Conservation (phyloP, 2,329 filamentous ascomycete genomes). For the Coniochaeta prunicola region DNA sequence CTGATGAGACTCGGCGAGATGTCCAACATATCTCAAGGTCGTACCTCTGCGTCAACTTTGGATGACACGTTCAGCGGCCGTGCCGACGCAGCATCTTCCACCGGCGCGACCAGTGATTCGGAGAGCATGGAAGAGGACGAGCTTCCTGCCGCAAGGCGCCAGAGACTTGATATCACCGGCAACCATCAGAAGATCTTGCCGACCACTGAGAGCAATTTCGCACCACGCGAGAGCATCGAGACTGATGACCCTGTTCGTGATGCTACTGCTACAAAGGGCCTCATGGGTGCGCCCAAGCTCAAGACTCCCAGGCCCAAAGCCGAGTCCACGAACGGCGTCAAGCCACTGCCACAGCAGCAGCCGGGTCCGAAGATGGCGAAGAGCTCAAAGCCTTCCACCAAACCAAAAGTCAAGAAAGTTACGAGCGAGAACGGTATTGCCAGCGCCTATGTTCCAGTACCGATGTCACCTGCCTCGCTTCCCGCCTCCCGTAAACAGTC, state of each 20-base stretch:
- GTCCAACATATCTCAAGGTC: conserved; percentile 86
- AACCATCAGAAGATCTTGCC: conserved; percentile 39
- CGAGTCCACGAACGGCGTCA: conserved; percentile 22
- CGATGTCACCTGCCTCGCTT: conserved; percentile 60
- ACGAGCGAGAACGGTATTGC: conserved; percentile 25
- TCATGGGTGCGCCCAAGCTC: conserved; percentile 30
- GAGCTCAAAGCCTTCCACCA: conserved; percentile 28
- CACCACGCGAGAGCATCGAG: conserved; percentile 27
- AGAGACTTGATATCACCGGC: conserved; percentile 42
- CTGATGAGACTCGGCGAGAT: conserved; percentile 93
- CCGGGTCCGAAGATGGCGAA: conserved; percentile 34
- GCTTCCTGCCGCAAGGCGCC: conserved; percentile 49
- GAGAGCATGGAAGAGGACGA: conserved; percentile 63
- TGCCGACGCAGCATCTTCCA: conserved; percentile 78
- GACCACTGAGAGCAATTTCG: conserved; percentile 44
- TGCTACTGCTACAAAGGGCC: conserved; percentile 33
- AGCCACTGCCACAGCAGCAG: conserved; percentile 27
- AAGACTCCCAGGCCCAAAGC: conserved; percentile 30
- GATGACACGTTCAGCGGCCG: conserved; percentile 90
- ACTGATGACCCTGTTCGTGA: conserved; percentile 46
- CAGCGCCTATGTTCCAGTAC: conserved; percentile 7
- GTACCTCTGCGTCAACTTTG: conserved; percentile 85
- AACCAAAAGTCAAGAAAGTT: conserved; percentile 47
- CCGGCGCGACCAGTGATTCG: conserved; percentile 73
- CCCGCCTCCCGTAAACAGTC: conserved; percentile 72